Evolutionary conservation across 73 alveolate genomes (phyloP), one percentile per base, ranked within the genome.

Genomic region (Symbiodinium natans): DNA sequence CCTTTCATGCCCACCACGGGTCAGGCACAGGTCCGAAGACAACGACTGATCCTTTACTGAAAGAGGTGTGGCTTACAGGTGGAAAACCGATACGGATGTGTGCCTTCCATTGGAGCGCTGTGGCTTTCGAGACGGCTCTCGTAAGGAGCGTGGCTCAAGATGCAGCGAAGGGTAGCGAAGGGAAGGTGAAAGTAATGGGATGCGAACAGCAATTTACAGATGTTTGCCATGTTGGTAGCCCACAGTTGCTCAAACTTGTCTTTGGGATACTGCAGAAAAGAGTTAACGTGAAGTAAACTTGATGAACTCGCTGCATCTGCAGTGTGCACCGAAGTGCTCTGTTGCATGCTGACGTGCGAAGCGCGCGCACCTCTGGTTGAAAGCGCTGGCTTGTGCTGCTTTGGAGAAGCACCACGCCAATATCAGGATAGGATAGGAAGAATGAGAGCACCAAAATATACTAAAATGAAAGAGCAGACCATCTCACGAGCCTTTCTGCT

Each of bases 141-240:
- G 77, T 63, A 63, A 34, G 77, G 77, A 27, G 77, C 77, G 34
- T 63, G 77, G 77, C 77, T 63, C 77, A 63, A 27, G 77, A 63
- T 27, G 77, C 77, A 27, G 77, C 39, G 77, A 15, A 2, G 36
- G 74, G 33, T 9, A 56, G 31, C 59, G 59, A 46, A 46, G 59
- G 59, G 13, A 46, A 9, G 59, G 21, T 46, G 59, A 46, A 46
- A 46, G 59, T 46, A 13, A n/a, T n/a, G n/a, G n/a, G n/a, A n/a
- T n/a, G n/a, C n/a, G n/a, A n/a, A n/a, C n/a, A n/a, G n/a, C n/a
- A n/a, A n/a, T n/a, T n/a, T n/a, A n/a, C n/a, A n/a, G n/a, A n/a
- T n/a, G n/a, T n/a, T n/a, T n/a, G n/a, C n/a, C n/a, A n/a, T n/a
- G n/a, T n/a, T n/a, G n/a, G n/a, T n/a, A n/a, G n/a, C n/a, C n/a